These are phyloP conservation scores for Cercospora brassicicola DNA, from an alignment of 2,329 filamentous ascomycete genomes.

Conservation along the genomic window DNA sequence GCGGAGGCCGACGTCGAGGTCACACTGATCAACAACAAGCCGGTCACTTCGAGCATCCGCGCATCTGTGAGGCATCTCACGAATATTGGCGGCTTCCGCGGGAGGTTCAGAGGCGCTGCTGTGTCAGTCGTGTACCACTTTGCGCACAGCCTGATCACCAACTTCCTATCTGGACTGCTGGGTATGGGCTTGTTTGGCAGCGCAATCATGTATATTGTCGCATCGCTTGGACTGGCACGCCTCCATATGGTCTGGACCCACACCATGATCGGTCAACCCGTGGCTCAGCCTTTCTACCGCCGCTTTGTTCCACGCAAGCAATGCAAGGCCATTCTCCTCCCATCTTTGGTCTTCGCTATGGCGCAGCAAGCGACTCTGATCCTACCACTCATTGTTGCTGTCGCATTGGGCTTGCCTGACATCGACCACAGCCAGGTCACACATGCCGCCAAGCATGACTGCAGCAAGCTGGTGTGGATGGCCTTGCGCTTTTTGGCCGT, in stretches of 20 bases:
- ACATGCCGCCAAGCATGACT: constrained; percentile 29
- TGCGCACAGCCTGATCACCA: constrained; percentile 31
- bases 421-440: constrained; percentile 34
- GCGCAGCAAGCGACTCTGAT: constrained; percentile 52
- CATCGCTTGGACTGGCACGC: constrained; percentile 64
- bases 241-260: constrained; percentile 80
- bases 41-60: constrained; percentile 62
- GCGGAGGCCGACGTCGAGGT: constrained; percentile 45
- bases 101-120: constrained; percentile 40
- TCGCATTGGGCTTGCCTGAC: constrained; percentile 50
- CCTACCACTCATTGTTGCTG: constrained; percentile 51
- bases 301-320: constrained; percentile 67
- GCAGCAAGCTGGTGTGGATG: constrained; percentile 32
- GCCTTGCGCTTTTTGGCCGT: constrained; percentile 47
- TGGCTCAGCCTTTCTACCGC: constrained; percentile 61
- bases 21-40: constrained; percentile 53
- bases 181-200: constrained; percentile 48
- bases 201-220: constrained; percentile 56
- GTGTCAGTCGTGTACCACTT: constrained; percentile 40
- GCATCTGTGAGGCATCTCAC: constrained; percentile 55
- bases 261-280: constrained; percentile 73
- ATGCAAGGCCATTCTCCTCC: constrained; percentile 67
- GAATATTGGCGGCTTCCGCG: constrained; percentile 38
- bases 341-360: constrained; percentile 64
- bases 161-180: constrained; percentile 40